Base-by-base conservation (phyloP, 257 asterid species). In the Nicotiana undulata region DNA sequence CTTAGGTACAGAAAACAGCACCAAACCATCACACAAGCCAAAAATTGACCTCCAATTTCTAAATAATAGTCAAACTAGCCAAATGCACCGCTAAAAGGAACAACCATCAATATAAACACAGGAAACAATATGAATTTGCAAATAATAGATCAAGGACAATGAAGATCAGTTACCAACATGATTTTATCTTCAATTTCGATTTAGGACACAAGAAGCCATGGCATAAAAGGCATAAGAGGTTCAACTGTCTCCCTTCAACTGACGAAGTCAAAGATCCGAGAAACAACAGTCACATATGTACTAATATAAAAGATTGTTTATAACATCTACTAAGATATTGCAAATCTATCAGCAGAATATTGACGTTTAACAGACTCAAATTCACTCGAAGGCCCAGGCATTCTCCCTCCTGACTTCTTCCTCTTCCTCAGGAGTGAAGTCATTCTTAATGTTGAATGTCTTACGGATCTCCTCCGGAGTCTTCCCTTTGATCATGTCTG, bases 301-400 rank as follows among this genome's bases (percentile, higher is more conserved):
- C 4, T 22, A 70, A 44, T 6, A 44, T 12, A 70, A 1, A 56
- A 44, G 77, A 51, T 20, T 12, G 16, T 44, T 70, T n/a, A 70
- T 20, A 44, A 3, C 58, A 70, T 70, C 77, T 70, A 40, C 77
- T 22, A 70, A 70, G 46, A 44, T 5, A 44, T 6, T 1, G 34
- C 34, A 44, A 51, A 44, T 70, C 5, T 44, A 70, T 70, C 58
- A 70, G 20, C 55, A 67, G 0, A 16, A 10, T 67, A 37, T n/a
- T 34, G 49, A 85, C 82, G 40, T 24, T 15, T 61, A 18, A 20
- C 16, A 3, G 40, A 55, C 18, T 31, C 76, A 40, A 12, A 40
- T 29, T 91, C 90, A 90, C 86, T 86, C 90, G 20, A 88, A 90
- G 1, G 90, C 91, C 94, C 97, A 93, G 0, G 89, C 90, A 9